Evolutionary conservation across 23 red algal genomes (phyloP).

Genomic region (Agarophyton chilense): DNA sequence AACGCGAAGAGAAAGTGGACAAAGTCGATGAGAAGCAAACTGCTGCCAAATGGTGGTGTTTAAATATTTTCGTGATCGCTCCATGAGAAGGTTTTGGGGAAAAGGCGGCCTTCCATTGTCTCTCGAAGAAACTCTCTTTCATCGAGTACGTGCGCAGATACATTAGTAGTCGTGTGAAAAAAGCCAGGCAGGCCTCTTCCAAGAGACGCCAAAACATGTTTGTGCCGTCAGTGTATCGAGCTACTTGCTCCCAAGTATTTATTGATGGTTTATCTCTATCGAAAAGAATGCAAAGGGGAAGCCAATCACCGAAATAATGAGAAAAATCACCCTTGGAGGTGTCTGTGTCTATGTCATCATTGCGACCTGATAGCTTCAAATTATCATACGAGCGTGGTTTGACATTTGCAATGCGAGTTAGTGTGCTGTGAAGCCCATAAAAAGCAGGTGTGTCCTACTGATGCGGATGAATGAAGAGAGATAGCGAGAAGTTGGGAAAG

Average conservation of each 20-base stretch:
- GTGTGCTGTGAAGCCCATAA: constrained; percentile 43
- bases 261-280: constrained; percentile 67
- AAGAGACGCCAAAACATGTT: constrained; percentile 70
- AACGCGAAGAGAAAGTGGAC: not conserved
- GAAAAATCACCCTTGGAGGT: constrained; percentile 17
- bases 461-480: not conserved
- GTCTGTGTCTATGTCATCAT: not conserved
- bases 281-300: constrained; percentile 66
- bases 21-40: not conserved
- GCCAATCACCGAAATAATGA: constrained; percentile 48
- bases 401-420: constrained; percentile 34
- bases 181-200: constrained; percentile 25
- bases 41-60: constrained; percentile 80
- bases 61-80: constrained; percentile 95
- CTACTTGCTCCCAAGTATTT: constrained; percentile 48
- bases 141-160: constrained; percentile 79
- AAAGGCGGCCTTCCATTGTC: constrained; percentile 67
- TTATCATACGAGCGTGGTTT: no score
- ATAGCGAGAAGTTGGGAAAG: not conserved
- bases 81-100: constrained; percentile 61
- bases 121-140: constrained; percentile 77
- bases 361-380: not conserved
- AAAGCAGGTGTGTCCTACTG: not conserved
- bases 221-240: constrained; percentile 49
- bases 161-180: constrained; percentile 30